Evolutionary conservation across 83 land plant species (phyloP).

Genomic region (Thuja plicata): DNA sequence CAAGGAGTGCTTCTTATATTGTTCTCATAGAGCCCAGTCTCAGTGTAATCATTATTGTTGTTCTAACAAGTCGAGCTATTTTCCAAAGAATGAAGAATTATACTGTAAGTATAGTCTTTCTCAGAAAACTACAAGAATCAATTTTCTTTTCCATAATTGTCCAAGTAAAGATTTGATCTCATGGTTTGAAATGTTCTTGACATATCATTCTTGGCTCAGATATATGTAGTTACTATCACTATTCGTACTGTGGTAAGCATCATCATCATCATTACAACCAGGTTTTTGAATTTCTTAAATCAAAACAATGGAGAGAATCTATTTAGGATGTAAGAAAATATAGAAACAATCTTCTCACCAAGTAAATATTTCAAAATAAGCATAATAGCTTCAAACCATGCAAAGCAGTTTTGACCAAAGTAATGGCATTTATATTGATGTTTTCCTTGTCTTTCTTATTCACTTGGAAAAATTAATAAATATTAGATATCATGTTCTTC

Average conservation of each 20-base stretch:
- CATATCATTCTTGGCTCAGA: constrained; percentile 18
- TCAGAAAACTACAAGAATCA: too few species aligned
- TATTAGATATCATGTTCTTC: too few species aligned
- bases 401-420: too few species aligned
- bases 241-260: constrained; percentile 59
- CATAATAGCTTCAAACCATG: too few species aligned
- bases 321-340: not conserved
- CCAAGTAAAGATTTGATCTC: not conserved
- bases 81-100: constrained; percentile 78
- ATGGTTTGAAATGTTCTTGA: not conserved
- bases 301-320: not conserved
- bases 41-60: constrained; percentile 65
- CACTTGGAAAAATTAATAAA: too few species aligned
- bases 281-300: too few species aligned
- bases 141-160: not conserved
- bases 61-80: constrained; percentile 57
- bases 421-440: too few species aligned
- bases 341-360: not conserved
- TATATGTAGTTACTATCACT: constrained; percentile 54
- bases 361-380: too few species aligned
- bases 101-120: constrained; percentile 37
- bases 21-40: constrained; percentile 71
- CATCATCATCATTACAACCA: not conserved
- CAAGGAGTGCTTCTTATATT: constrained; percentile 65
- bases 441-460: too few species aligned